phyloP scores from a whole-genome alignment of 2,329 filamentous ascomycete genomes.

The Ceratocystiopsis brevicomis region DNA sequence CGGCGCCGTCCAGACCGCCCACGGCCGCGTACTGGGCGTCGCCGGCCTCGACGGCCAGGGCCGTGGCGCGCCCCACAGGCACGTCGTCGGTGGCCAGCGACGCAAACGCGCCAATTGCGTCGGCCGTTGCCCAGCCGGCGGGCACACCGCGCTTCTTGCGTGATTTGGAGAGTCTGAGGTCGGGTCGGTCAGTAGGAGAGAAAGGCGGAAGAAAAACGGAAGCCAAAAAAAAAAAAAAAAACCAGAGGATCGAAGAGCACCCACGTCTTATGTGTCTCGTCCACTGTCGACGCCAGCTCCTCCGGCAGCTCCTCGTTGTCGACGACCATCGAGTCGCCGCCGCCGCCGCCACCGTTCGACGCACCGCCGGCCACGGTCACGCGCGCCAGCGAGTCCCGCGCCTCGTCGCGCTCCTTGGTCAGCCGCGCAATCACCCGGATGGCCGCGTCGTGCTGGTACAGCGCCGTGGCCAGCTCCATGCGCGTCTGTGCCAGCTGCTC shows the following conservation, averaged over 20 bases:
- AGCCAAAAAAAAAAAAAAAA: neutral
- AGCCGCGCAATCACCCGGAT: conserved; percentile 82
- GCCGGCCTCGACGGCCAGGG: conserved; percentile 28
- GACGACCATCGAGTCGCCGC: conserved; percentile 70
- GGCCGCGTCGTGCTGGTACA: conserved; percentile 97
- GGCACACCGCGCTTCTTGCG: conserved; percentile 80
- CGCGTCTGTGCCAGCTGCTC: conserved; percentile 78
- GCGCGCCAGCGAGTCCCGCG: conserved; percentile 70
- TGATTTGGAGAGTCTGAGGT: conserved; percentile 58
- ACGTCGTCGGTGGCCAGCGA: conserved; percentile 26
- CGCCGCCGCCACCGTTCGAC: conserved; percentile 35
- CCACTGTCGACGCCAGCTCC: conserved; percentile 51
- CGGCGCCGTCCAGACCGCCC: conserved; percentile 54
- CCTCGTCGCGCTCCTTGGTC: conserved; percentile 82
- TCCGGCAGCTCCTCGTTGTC: conserved; percentile 63
- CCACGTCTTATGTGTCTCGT: conserved; percentile 63
- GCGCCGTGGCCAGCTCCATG: conserved; percentile 79
- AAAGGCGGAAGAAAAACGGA: neutral
- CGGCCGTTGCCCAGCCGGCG: conserved; percentile 62
- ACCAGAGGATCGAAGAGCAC: conserved; percentile 21
- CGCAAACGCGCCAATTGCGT: conserved; percentile 40
- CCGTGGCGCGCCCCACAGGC: conserved; percentile 28
- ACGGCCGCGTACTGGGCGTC: conserved; percentile 43
- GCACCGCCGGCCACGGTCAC: conserved; percentile 45
- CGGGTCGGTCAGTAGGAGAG: conserved; percentile 1